A percentile compares a stretch with the other conserved stretches of the same genome.
Conservation (phyloP, 2,329 filamentous ascomycete genomes). For the Aspergillus amoenus region DNA sequence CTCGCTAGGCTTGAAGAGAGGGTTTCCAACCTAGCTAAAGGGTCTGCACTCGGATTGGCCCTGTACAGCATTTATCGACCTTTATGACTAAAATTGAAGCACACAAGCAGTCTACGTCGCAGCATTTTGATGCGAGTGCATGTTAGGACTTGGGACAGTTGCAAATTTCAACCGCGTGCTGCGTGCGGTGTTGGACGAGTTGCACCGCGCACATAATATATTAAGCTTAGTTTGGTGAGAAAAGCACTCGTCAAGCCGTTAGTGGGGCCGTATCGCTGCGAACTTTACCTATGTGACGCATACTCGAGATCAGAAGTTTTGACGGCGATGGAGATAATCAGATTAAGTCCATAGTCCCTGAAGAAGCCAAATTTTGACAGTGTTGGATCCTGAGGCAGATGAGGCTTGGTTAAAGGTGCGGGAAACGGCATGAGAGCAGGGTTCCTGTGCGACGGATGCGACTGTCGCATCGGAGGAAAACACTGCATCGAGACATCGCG, state of each 20-base stretch:
- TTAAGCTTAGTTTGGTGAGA: too few species aligned
- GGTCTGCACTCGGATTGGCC: not conserved
- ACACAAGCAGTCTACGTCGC: too few species aligned
- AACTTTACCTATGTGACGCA: not conserved
- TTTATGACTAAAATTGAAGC: not conserved
- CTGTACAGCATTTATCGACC: not conserved
- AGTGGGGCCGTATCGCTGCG: too few species aligned
- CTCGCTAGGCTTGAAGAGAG: not conserved
- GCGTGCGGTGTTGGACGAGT: too few species aligned
- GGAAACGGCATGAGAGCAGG: conserved; percentile 2
- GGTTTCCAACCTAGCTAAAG: not conserved
- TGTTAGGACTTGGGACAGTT: too few species aligned
- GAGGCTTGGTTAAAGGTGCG: not conserved
- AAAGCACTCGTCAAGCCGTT: too few species aligned
- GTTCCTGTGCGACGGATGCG: not conserved
- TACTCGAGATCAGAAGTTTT: not conserved
- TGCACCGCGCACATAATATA: too few species aligned
- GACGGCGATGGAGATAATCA: not conserved
- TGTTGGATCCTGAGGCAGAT: not conserved
- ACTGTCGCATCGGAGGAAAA: not conserved
- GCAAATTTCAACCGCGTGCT: too few species aligned
- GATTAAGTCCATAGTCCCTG: not conserved
- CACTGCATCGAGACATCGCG: not conserved
- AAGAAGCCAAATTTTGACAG: not conserved
- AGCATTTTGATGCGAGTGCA: too few species aligned